Conservation (phyloP, 495 filamentous ascomycete genomes). For the Lophiostoma macrostomum region DNA sequence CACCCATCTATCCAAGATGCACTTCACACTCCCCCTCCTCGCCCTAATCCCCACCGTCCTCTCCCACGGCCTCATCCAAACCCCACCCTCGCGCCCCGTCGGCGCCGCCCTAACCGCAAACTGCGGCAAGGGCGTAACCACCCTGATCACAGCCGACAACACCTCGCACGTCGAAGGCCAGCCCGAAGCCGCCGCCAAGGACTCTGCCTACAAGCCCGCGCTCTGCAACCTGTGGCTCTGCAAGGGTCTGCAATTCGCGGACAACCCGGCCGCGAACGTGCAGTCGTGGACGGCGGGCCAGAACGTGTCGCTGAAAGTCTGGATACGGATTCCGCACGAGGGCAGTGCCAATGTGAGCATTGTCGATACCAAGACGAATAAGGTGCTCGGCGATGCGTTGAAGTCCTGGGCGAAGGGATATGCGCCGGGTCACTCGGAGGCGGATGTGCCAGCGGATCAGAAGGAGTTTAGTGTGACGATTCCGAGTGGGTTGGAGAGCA, state of each 20-base stretch:
- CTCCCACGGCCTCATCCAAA: conserved; percentile 28
- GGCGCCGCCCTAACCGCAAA: conserved; percentile 13
- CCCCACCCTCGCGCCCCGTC: conserved; percentile 26
- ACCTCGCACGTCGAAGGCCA: conserved; percentile 32
- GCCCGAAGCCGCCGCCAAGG: conserved; percentile 21
- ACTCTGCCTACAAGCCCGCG: conserved; percentile 23
- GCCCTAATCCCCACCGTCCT: conserved; percentile 22
- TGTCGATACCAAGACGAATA: conserved; percentile 31
- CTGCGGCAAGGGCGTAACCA: conserved; percentile 26
- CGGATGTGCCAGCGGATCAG: conserved; percentile 22
- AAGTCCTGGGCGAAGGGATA: conserved; percentile 29
- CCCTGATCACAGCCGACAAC: conserved; percentile 27
- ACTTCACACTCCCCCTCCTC: conserved; percentile 18
- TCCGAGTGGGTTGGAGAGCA: conserved; percentile 20
- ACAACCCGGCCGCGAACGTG: conserved; percentile 24
- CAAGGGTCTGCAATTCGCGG: conserved; percentile 35
- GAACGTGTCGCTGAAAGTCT: conserved; percentile 23
- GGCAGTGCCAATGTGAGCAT: conserved; percentile 31
- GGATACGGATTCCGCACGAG: conserved; percentile 30
- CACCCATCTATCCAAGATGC: conserved; percentile 15
- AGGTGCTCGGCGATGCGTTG: conserved; percentile 22
- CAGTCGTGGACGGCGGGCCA: conserved; percentile 25
- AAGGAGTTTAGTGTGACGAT: conserved; percentile 32
- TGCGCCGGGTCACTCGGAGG: conserved; percentile 19
- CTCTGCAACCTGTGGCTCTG: conserved; percentile 33